Base-by-base conservation (phyloP, 208 protist genomes). In the Angomonas desouzai region DNA sequence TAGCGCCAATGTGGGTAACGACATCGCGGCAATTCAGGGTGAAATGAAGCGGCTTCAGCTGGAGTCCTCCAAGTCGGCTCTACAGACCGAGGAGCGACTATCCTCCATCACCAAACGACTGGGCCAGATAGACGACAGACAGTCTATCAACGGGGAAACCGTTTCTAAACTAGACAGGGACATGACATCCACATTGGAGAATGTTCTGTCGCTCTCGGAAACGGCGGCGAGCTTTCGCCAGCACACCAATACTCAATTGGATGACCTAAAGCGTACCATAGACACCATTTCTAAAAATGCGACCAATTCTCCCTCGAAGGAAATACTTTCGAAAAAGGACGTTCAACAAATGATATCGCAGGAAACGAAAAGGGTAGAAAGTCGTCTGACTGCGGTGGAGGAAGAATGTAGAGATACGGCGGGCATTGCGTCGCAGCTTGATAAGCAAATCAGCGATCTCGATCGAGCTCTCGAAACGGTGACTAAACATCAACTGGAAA, bases 41-140 rank as follows among this genome's bases (percentile, higher is more conserved):
- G 72, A 63, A 6, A 56, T 69, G 10, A 68, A 67, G 30, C 71
- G 64, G n/a, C 67, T 60, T 7, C 27, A 73, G 53, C 53, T 72
- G 6, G 64, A 76, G n/a, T 32, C 77, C 2, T 25, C 62, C 2
- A 62, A 63, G n/a, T 47, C 48, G 16, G 53, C 69, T 18, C 36
- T 70, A 11, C 33, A 28, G 6, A 20, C 64, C 3, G 77, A 78
- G 40, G 68, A 76, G 57, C 68, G 45, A 18, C 16, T 66, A 40
- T 38, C 45, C 48, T 18, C 38, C 0, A 40, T 75, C 0, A 49
- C 30, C 10, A 36, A 59, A n/a, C 34, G 49, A 10, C 32, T 65
- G 32, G 47, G 55, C 20, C 53, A 63, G n/a, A 33, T 72, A 22
- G 73, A 78, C 4, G 23, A 29, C n/a, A 59, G 57, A 2, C 11